Conservation (phyloP, 768 basidiomycete species). For the Hirschioporus abietinus region DNA sequence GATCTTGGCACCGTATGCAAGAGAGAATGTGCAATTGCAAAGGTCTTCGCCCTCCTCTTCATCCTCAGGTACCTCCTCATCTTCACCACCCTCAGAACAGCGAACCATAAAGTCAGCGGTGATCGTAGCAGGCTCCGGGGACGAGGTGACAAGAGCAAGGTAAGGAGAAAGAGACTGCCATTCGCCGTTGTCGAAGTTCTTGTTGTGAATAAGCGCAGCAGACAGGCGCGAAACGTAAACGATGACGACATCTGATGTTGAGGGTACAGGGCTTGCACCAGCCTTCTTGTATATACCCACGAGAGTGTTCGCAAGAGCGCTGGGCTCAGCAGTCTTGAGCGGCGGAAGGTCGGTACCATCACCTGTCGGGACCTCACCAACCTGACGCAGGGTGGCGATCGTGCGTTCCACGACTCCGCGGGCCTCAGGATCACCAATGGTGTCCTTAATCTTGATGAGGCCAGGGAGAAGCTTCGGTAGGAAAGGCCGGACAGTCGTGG, state of each 20-base stretch:
- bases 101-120: constrained; percentile 86
- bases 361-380: constrained; percentile 83
- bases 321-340: constrained; percentile 68
- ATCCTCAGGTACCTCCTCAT: constrained; percentile 67
- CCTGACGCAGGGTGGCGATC: constrained; percentile 92
- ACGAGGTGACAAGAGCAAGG: constrained; percentile 58
- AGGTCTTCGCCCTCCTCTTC: constrained; percentile 98
- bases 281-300: constrained; percentile 82
- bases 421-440: constrained; percentile 97
- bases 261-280: constrained; percentile 50
- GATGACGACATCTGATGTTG: constrained; percentile 49
- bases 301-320: constrained; percentile 61
- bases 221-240: constrained; percentile 77
- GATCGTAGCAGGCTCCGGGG: constrained; percentile 62
- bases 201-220: constrained; percentile 79
- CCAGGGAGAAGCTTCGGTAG: constrained; percentile 92
- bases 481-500: constrained; percentile 94
- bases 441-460: constrained; percentile 89
- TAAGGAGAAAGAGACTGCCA: constrained; percentile 83
- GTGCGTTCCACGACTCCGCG: constrained; percentile 88
- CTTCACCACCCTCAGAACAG: constrained; percentile 70
- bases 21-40: constrained; percentile 98
- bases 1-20: constrained; percentile 98
- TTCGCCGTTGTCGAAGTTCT: constrained; percentile 86
- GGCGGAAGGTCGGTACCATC: constrained; percentile 93